Conservation (phyloP, 192 early-diverging fungal species). For the Spizellomyces sp. region DNA sequence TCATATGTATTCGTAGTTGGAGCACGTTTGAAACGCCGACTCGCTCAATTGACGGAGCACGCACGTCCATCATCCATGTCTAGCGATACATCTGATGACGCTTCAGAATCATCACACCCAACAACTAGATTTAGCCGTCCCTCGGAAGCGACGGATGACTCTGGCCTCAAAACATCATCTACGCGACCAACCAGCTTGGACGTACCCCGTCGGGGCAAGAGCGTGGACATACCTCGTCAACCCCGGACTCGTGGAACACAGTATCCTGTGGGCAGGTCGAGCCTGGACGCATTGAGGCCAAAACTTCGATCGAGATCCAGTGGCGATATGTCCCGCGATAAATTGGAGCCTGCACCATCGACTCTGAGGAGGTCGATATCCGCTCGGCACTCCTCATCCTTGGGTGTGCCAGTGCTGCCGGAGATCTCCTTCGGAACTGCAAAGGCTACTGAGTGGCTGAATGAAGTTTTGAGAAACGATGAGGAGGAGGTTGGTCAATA, state of each 20-base stretch:
- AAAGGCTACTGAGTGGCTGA: constrained; percentile 14
- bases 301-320: neutral
- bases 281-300: constrained; percentile 24
- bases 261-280: constrained; percentile 10
- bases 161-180: neutral
- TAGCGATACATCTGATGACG: constrained; percentile 18
- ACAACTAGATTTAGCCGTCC: constrained; percentile 15
- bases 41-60: constrained; percentile 10
- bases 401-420: neutral
- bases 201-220: constrained; percentile 12
- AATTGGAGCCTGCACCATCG: neutral
- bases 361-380: neutral
- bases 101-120: constrained; percentile 3
- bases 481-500: too few relatives aligned
- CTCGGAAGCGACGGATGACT: neutral
- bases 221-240: constrained; percentile 11
- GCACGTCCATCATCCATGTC: constrained; percentile 17
- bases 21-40: constrained; percentile 9
- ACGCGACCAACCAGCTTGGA: constrained; percentile 13
- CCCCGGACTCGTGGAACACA: neutral
- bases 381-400: neutral
- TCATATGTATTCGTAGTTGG: neutral
- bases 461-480: neutral
- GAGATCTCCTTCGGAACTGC: constrained; percentile 10
- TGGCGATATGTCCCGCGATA: neutral